These are phyloP conservation scores for Heimioporus retisporus DNA, from an alignment of 1,284 basidiomycete genomes.

Conservation along the genomic window DNA sequence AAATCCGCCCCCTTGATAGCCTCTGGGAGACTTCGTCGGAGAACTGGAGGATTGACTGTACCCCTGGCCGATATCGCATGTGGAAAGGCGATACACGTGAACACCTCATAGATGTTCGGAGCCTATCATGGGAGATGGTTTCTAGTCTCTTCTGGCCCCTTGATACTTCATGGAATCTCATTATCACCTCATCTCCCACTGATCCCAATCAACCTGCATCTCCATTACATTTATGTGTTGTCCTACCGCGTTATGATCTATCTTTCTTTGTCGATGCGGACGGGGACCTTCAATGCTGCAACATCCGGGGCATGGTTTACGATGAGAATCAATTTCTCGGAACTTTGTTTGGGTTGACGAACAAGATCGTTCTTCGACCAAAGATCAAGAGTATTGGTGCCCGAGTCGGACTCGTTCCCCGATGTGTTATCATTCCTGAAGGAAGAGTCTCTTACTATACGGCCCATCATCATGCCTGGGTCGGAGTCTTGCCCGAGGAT, in stretches of 20 bases:
- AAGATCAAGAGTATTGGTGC: constrained; percentile 13
- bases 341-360: constrained; percentile 43
- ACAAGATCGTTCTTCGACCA: constrained; percentile 51
- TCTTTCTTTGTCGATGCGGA: constrained; percentile 30
- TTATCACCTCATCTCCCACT: background rate
- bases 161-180: background rate
- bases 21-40: background rate
- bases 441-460: constrained; percentile 42
- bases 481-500: constrained; percentile 29
- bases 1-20: constrained; percentile 33
- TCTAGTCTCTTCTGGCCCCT: background rate
- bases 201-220: background rate
- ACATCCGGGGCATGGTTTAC: constrained; percentile 34
- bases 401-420: constrained; percentile 13
- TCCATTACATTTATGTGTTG: background rate
- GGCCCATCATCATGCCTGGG: constrained; percentile 34
- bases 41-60: background rate
- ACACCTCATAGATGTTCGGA: constrained; percentile 1
- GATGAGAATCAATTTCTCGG: constrained; percentile 39
- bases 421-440: constrained; percentile 52
- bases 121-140: background rate
- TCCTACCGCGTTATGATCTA: background rate
- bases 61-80: background rate
- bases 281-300: constrained; percentile 39
- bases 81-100: background rate